Evolutionary conservation across 768 basidiomycete species (phyloP).

Genomic region (Trametes gibbosa): DNA sequence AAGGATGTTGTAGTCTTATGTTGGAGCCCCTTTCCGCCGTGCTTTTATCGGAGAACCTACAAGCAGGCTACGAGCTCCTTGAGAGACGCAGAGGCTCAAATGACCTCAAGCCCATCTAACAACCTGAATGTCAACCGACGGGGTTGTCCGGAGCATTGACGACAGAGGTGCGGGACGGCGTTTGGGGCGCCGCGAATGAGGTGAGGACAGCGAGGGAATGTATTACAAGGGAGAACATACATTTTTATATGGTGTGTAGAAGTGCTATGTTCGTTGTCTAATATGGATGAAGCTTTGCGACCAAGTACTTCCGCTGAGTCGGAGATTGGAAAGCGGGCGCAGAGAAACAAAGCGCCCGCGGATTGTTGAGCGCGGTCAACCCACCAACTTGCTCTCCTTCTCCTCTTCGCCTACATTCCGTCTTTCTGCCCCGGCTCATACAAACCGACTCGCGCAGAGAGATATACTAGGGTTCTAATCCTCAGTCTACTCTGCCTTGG

Average conservation of each 20-base stretch:
- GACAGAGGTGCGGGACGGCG: constrained; percentile 12
- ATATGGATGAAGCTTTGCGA: no score
- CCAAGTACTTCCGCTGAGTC: no score
- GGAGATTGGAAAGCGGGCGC: no score
- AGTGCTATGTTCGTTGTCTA: neutral
- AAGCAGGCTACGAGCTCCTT: constrained; percentile 27
- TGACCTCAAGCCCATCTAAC: constrained; percentile 15
- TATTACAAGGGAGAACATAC: neutral
- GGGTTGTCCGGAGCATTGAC: constrained; percentile 21
- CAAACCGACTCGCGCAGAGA: no score
- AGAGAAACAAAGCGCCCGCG: no score
- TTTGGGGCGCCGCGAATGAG: constrained; percentile 12
- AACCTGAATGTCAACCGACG: constrained; percentile 9
- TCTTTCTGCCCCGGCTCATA: no score
- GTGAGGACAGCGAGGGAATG: constrained; percentile 1
- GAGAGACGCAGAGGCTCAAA: constrained; percentile 20
- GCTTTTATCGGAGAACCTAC: constrained; percentile 19
- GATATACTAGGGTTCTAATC: no score
- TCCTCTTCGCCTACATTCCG: no score
- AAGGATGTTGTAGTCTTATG: constrained; percentile 30
- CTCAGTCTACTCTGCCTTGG: no score
- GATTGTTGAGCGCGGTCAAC: no score
- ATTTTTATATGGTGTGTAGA: neutral
- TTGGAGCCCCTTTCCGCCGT: constrained; percentile 22
- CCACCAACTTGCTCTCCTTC: no score